Base-by-base conservation (phyloP, 768 basidiomycete species). In the Tulasnella sp. region DNA sequence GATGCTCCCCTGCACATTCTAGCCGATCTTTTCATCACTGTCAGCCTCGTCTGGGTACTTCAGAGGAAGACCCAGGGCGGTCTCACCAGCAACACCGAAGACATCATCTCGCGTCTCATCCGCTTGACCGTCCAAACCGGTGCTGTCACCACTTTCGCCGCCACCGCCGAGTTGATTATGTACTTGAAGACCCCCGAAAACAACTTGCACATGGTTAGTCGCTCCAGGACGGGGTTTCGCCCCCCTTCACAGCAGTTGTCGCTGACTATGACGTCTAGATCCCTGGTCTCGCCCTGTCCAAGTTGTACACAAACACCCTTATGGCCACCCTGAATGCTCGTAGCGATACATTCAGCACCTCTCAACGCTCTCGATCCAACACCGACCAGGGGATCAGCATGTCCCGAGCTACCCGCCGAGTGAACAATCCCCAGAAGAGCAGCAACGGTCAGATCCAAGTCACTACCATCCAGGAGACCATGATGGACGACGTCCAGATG, bases 231-330 rank as follows among this genome's bases (percentile, higher is more conserved):
- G n/a, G n/a, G n/a, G n/a, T n/a, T n/a, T n/a, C n/a, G n/a, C n/a
- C n/a, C n/a, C n/a, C n/a, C n/a, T n/a, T n/a, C n/a, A n/a, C n/a
- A n/a, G n/a, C n/a, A n/a, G n/a, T n/a, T 9, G 1, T 58, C 27
- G 39, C 16, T 48, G 4, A 21, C 19, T 19, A 27, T 34, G n/a
- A n/a, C n/a, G 24, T 34, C 6, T 48, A 80, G 79, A 80, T 79
- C 16, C 78, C 78, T 31, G 79, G 79, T 36, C 68, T 80, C 21
- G 79, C 79, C 18, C 76, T 80, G 31, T 38, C 79, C 31, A 80
- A 80, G 68, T 52, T 80, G 78, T 80, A 80, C 46, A 80, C 80
- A 24, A 80, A 80, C 71, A 80, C 80, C 39, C 72, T 80, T 8
- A 34, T 80, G 31, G 79, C 79, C 18, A 80, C 80, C 12, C 80